Conservation (phyloP, 805 yeast genomes). For the Yamadazyma sp. region DNA sequence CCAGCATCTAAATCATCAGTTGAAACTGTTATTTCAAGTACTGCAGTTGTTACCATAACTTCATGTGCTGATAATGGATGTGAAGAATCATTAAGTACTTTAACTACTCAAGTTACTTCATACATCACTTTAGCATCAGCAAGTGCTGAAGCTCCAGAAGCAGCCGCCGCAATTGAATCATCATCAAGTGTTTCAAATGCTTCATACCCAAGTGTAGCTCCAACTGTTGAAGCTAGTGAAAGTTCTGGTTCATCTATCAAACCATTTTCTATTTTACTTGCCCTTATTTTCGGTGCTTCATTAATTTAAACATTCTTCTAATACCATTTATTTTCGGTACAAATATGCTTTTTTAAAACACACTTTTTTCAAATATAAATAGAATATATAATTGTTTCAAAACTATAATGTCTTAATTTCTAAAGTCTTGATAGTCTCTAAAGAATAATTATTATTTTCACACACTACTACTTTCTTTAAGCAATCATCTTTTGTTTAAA, state of each 20-base stretch:
- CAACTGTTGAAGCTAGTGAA: slow-evolving; percentile 3
- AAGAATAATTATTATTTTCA: too few species aligned
- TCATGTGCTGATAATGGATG: slow-evolving; percentile 29
- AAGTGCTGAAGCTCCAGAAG: slow-evolving; percentile 14
- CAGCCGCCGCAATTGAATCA: slow-evolving; percentile 18
- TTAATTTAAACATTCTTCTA: slow-evolving; percentile 2
- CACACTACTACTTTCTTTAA: too few species aligned
- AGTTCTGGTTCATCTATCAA: slow-evolving; percentile 4
- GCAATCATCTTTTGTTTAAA: too few species aligned
- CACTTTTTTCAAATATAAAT: too few species aligned
- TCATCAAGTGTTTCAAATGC: slow-evolving; percentile 15
- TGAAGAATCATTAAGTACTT: slow-evolving; percentile 14
- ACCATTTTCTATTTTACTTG: slow-evolving; percentile 5
- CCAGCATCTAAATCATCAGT: slow-evolving; percentile 2
- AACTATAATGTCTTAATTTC: too few species aligned
- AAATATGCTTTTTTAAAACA: too few species aligned
- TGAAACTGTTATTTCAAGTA: slow-evolving; percentile 2
- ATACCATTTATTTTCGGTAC: too few species aligned
- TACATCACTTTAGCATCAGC: slow-evolving; percentile 37
- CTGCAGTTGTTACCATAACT: slow-evolving; percentile 25
- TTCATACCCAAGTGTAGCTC: slow-evolving; percentile 1
- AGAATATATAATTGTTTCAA: too few species aligned
- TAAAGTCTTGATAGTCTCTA: too few species aligned
- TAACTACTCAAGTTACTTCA: slow-evolving; percentile 23
- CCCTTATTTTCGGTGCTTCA: slow-evolving; percentile 4